Percentiles rank a stretch among this genome's conserved stretches.
phyloP scores from a whole-genome alignment of 2,329 filamentous ascomycete genomes.

The Penicillium freii region DNA sequence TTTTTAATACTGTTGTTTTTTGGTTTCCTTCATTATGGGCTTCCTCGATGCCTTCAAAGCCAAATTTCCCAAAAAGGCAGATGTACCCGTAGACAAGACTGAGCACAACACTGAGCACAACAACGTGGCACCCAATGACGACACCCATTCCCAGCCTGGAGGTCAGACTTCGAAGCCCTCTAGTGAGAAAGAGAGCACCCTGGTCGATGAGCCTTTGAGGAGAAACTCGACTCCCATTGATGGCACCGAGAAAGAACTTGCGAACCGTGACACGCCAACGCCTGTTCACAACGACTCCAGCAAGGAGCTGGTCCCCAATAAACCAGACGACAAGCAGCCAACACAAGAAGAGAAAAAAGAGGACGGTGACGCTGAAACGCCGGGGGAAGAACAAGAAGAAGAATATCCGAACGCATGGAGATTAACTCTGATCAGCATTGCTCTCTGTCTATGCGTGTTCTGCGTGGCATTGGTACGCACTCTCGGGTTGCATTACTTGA shows the following conservation, averaged over 20 bases:
- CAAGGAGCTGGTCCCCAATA: constrained; percentile 12
- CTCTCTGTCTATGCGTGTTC: constrained; percentile 40
- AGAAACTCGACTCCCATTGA: not conserved
- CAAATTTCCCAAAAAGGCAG: constrained; percentile 11
- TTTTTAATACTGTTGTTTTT: not conserved
- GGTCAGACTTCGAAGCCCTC: constrained; percentile 12
- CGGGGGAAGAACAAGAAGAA: constrained; percentile 25
- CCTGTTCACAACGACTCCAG: constrained; percentile 13
- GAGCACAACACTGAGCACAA: not conserved
- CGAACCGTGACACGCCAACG: not conserved
- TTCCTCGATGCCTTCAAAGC: constrained; percentile 6
- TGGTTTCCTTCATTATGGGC: constrained; percentile 2
- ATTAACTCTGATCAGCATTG: constrained; percentile 37
- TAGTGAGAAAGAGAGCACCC: constrained; percentile 26
- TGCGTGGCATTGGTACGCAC: constrained; percentile 38
- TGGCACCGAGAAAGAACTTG: constrained; percentile 11
- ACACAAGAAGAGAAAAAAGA: constrained; percentile 7
- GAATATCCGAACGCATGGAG: constrained; percentile 36
- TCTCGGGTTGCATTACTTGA: not conserved
- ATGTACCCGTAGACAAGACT: not conserved
- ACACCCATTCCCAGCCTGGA: constrained; percentile 2
- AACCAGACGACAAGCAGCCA: constrained; percentile 12
- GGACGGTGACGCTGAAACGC: constrained; percentile 2
- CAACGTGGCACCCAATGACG: not conserved
- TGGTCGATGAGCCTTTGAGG: constrained; percentile 14